phyloP scores from a whole-genome alignment of 78 protist species.

The Planoprotostelium fungivorum region DNA sequence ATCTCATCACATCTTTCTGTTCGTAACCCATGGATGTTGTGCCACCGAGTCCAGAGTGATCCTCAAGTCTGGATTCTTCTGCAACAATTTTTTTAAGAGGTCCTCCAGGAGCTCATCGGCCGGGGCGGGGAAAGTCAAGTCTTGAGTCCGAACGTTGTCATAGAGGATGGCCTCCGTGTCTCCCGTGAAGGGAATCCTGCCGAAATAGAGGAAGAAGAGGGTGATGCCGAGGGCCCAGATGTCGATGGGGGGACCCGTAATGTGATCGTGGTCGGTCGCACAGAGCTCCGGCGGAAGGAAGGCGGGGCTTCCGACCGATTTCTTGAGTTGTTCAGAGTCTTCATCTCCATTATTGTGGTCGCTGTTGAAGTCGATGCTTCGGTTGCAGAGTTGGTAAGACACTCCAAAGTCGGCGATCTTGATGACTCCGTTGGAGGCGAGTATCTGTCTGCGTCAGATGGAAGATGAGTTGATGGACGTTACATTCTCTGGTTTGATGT shows the following conservation, averaged over 20 bases:
- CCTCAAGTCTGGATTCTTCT: background rate
- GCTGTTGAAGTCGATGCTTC: background rate
- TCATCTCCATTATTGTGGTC: background rate
- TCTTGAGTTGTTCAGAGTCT: background rate
- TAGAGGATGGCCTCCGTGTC: background rate
- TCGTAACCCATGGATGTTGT: background rate
- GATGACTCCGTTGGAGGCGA: background rate
- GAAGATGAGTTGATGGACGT: too few species aligned
- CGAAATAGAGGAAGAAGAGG: background rate
- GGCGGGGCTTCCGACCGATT: background rate
- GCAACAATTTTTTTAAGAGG: background rate
- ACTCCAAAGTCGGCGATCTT: background rate
- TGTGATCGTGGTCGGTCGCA: background rate
- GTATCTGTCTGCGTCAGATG: background rate
- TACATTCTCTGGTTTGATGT: constrained; percentile 1
- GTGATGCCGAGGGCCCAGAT: background rate
- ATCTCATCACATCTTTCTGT: too few species aligned
- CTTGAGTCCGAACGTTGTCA: background rate
- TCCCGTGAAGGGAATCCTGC: background rate
- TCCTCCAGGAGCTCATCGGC: background rate
- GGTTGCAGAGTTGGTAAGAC: background rate
- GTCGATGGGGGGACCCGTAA: background rate
- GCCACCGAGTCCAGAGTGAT: background rate
- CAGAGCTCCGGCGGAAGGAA: background rate
- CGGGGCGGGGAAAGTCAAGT: background rate